Evolutionary conservation across 164 flowering plant genomes (phyloP).

Genomic region (Saururus chinensis): DNA sequence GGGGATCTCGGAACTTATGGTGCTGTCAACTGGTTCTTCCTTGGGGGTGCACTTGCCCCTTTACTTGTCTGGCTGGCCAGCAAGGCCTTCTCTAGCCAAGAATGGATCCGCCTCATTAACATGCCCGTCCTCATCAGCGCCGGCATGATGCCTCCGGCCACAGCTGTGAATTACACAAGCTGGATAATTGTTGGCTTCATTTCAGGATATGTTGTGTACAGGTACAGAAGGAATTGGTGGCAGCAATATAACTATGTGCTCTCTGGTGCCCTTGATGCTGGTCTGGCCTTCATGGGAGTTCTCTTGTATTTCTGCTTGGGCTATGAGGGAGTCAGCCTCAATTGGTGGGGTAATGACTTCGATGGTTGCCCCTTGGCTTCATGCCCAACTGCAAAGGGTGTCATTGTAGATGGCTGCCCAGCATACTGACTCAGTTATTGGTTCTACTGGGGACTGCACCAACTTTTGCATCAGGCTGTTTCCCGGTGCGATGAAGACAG

Average conservation of each 20-base stretch:
- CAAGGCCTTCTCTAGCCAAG: too few species aligned
- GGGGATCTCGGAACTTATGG: conserved; percentile 52
- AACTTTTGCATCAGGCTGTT: too few species aligned
- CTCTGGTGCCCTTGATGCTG: conserved; percentile 76
- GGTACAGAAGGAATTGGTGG: conserved; percentile 68
- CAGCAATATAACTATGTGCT: too few species aligned
- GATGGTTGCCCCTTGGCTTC: conserved; percentile 63
- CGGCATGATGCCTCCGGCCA: conserved; percentile 64
- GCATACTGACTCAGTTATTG: conserved; percentile 17
- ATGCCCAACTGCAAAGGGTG: conserved; percentile 67
- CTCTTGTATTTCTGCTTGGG: conserved; percentile 48
- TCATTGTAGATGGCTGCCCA: conserved; percentile 52
- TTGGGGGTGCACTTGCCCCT: conserved; percentile 63
- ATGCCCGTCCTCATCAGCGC: conserved; percentile 66
- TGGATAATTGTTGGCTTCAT: conserved; percentile 63
- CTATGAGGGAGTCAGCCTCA: conserved; percentile 28
- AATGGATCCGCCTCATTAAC: too few species aligned
- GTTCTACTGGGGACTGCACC: too few species aligned
- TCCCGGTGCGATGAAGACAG: too few species aligned
- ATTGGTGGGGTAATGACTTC: conserved; percentile 73
- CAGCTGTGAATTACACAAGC: conserved; percentile 58
- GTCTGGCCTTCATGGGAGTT: conserved; percentile 82
- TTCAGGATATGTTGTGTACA: conserved; percentile 49
- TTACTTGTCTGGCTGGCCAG: conserved; percentile 54
- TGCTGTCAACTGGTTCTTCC: conserved; percentile 68